Evolutionary conservation across 2,329 filamentous ascomycete genomes (phyloP), one percentile per base, ranked within the genome.

Genomic region (Nigrograna mackinnonii): DNA sequence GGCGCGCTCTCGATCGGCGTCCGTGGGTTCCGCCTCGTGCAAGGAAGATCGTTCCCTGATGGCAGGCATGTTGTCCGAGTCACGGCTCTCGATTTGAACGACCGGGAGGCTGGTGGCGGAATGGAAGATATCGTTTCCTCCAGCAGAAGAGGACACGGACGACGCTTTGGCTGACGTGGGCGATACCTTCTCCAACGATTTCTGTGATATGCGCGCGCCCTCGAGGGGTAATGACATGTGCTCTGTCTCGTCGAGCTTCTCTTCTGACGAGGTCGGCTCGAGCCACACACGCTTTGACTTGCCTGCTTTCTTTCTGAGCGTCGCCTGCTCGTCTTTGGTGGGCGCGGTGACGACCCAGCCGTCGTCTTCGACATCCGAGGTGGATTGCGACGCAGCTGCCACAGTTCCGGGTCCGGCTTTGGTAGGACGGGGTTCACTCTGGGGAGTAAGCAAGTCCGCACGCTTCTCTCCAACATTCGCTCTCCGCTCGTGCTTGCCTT

Each of bases 1-100:
- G 1, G 92, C 94, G 63, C 87, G 89, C 53, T 87, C 82, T 16
- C 80, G 78, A 55, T 96, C 91, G 43, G 87, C 84, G 26, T 84
- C 80, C 1, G 82, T 73, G 4, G 76, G 73, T 79, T 70, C 66
- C n/a, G 52, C 53, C 32, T 61, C 52, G 17, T 54, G 54, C 30
- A 48, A 46, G 3, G 57, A 47, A 33, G 48, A 53, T 43, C 57
- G 57, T 31, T 70, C 66, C 44, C 71, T 52, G 46, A 67, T 53
- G 40, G 67, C 49, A 20, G 62, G 58, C 63, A 67, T 65, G 33
- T 57, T 24, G 55, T 66, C 47, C 9, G 70, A 64, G 20, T 72
- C 68, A 35, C 69, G 73, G 31, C 67, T 73, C 21, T 81, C 75
- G 21, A 82, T 55, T 37, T 75, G 74, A 32, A 82, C 68, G 38